phyloP scores from a whole-genome alignment of 768 basidiomycete species.

The Mycena albidolilacea region DNA sequence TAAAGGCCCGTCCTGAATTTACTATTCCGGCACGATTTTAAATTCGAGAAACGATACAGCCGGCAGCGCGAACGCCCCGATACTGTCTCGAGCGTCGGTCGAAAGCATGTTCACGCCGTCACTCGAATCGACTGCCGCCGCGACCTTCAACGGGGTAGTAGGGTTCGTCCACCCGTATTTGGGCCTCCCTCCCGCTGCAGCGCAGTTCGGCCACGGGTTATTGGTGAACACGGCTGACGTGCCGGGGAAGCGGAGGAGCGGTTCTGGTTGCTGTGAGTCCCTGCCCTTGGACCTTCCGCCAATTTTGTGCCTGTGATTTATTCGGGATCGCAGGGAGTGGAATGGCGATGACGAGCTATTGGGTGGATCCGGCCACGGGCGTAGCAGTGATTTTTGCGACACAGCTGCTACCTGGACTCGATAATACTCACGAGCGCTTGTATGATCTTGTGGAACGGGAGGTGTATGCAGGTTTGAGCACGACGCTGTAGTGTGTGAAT shows the following conservation, averaged over 20 bases:
- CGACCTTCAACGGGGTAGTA: background rate
- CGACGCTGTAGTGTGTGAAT: no score
- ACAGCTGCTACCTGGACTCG: background rate
- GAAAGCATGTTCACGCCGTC: constrained; percentile 37
- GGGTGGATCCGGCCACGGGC: constrained; percentile 46
- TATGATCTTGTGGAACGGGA: background rate
- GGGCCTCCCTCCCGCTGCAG: background rate
- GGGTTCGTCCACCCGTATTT: background rate
- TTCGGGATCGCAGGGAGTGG: constrained; percentile 44
- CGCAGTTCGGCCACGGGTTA: constrained; percentile 50
- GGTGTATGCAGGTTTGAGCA: background rate
- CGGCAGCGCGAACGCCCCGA: constrained; percentile 16
- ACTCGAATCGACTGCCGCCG: constrained; percentile 25
- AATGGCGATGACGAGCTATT: constrained; percentile 53
- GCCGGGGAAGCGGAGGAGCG: constrained; percentile 46
- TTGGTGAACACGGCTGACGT: constrained; percentile 47
- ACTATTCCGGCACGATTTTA: background rate
- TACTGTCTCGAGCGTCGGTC: constrained; percentile 28
- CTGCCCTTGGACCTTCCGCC: background rate
- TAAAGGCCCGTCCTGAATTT: constrained; percentile 15
- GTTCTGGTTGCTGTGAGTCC: constrained; percentile 49
- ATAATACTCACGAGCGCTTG: background rate
- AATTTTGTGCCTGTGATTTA: background rate
- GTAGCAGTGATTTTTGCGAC: constrained; percentile 11
- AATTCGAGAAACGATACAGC: background rate